A percentile compares a stretch with the other conserved stretches of the same genome.
Evolutionary conservation across 768 basidiomycete species (phyloP).

Genomic region (Psilocybe cyanescens): DNA sequence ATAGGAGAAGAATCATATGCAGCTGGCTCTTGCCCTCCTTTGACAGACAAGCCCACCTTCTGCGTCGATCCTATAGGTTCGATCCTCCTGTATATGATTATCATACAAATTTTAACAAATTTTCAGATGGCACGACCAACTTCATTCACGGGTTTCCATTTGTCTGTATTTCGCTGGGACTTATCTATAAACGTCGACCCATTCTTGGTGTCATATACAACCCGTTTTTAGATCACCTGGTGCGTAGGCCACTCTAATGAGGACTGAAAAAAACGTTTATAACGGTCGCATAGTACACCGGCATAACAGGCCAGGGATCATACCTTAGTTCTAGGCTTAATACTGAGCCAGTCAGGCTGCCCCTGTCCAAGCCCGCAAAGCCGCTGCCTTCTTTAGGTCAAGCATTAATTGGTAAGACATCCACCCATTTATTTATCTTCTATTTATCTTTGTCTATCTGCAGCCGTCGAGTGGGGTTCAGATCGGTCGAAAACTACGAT

Average conservation of each 20-base stretch:
- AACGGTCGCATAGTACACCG: conserved; percentile 62
- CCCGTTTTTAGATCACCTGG: conserved; percentile 87
- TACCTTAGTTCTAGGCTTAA: conserved; percentile 58
- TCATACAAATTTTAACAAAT: neutral
- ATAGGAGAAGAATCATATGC: conserved; percentile 96
- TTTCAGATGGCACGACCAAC: conserved; percentile 84
- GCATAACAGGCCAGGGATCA: conserved; percentile 78
- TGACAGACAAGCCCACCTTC: conserved; percentile 92
- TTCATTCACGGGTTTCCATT: conserved; percentile 87
- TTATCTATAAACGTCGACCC: conserved; percentile 81
- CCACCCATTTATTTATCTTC: neutral
- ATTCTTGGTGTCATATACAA: conserved; percentile 93
- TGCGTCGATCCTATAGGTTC: conserved; percentile 94
- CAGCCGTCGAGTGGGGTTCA: conserved; percentile 89
- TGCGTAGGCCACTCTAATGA: conserved; percentile 30
- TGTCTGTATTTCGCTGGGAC: conserved; percentile 88
- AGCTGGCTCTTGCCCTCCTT: conserved; percentile 63
- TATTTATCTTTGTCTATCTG: neutral
- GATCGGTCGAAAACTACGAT: conserved; percentile 64
- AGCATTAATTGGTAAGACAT: conserved; percentile 65
- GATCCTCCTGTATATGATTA: conserved; percentile 16
- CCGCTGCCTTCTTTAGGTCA: conserved; percentile 70
- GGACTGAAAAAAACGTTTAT: neutral
- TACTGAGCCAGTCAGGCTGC: conserved; percentile 57
- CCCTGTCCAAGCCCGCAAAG: conserved; percentile 61